These are phyloP conservation scores for Erodium moschatum DNA, from an alignment of 441 rosid species.

Conservation along the genomic window DNA sequence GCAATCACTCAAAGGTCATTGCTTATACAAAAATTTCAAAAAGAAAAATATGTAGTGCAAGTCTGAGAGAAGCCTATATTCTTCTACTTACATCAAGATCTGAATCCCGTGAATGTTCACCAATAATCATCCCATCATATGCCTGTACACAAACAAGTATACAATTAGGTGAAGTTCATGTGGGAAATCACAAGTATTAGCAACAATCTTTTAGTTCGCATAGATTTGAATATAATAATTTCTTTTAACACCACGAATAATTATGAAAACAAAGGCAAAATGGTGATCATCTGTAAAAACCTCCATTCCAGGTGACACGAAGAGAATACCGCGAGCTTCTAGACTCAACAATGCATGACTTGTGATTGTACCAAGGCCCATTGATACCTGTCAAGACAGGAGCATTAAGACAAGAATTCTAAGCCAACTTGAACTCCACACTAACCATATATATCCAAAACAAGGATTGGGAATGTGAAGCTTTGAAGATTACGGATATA, in stretches of 20 bases:
- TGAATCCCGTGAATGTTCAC: constrained; percentile 89
- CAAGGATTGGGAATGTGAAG: neutral
- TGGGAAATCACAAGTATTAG: neutral
- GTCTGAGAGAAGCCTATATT: neutral
- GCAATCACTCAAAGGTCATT: constrained; percentile 15
- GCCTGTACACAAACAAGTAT: constrained; percentile 38
- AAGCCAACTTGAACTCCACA: neutral
- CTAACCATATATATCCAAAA: neutral
- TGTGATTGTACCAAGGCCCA: constrained; percentile 79
- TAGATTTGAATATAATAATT: neutral
- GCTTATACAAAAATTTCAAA: constrained; percentile 3
- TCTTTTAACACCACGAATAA: too few relatives aligned
- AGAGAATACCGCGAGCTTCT: constrained; percentile 88
- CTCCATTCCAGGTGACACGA: constrained; percentile 77
- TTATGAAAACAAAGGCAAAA: neutral
- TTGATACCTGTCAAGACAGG: constrained; percentile 55
- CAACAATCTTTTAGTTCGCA: neutral
- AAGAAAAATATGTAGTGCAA: constrained; percentile 3
- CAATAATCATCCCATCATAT: constrained; percentile 94
- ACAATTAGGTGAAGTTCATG: constrained; percentile 16
- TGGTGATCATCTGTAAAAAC: constrained; percentile 27
- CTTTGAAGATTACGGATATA: neutral
- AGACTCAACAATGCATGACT: constrained; percentile 79
- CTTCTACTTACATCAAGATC: constrained; percentile 82
- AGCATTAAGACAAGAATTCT: constrained; percentile 5